phyloP scores from a whole-genome alignment of 441 rosid species.

The Adansonia gregorii region DNA sequence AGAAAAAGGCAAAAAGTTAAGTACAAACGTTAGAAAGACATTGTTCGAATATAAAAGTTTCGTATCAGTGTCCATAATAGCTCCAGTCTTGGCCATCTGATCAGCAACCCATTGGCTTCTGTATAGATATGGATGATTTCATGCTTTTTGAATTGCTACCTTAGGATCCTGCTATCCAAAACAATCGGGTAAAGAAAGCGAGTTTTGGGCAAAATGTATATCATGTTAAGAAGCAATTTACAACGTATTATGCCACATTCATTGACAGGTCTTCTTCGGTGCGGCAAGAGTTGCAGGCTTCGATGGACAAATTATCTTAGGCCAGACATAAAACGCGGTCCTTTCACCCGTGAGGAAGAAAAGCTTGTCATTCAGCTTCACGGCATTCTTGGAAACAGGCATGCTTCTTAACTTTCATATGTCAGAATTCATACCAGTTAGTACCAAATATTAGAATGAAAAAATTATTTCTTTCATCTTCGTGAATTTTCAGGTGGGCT shows the following conservation, averaged over 20 bases:
- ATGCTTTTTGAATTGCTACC: no score
- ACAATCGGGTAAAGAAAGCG: no score
- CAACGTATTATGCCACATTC: not conserved
- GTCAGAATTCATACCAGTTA: not conserved
- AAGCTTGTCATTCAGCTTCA: conserved; percentile 70
- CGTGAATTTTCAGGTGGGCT: conserved; percentile 56
- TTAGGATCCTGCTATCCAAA: no score
- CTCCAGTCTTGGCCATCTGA: not conserved
- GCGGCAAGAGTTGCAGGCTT: conserved; percentile 63
- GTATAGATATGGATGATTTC: no score
- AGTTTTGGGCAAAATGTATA: no score
- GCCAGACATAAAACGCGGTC: conserved; percentile 44
- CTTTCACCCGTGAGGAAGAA: conserved; percentile 65
- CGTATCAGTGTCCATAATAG: no score
- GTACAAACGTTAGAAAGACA: no score
- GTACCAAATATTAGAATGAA: not conserved
- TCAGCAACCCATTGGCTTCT: not conserved
- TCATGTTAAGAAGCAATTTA: no score
- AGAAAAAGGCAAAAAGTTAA: no score
- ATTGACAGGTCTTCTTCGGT: conserved; percentile 57
- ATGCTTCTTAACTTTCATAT: not conserved
- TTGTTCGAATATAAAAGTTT: no score
- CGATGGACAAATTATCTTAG: not conserved
- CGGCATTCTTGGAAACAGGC: conserved; percentile 72
- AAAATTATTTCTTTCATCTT: not conserved